A percentile compares a stretch with the other conserved stretches of the same genome.
phyloP scores from a whole-genome alignment of 441 rosid species.

The Gossypium trilobum region DNA sequence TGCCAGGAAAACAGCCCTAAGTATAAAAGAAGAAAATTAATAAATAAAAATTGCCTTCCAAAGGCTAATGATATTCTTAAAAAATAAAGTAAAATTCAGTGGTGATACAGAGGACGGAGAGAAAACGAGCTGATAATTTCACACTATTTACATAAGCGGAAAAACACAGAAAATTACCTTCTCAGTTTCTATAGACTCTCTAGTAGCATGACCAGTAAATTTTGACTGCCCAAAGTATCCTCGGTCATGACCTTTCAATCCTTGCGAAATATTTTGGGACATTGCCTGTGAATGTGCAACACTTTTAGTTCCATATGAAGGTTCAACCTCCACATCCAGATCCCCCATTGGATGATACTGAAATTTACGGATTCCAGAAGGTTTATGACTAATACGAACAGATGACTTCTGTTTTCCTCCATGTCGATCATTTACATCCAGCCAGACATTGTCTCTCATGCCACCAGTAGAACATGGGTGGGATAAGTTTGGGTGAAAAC shows the following conservation, averaged over 20 bases:
- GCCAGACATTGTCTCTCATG: conserved; percentile 32
- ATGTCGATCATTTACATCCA: conserved; percentile 37
- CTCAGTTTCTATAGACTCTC: conserved; percentile 30
- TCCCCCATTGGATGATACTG: conserved; percentile 91
- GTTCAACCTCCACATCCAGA: conserved; percentile 45
- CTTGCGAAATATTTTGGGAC: conserved; percentile 34
- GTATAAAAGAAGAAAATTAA: not conserved
- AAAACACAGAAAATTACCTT: conserved; percentile 31
- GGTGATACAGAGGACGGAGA: not conserved
- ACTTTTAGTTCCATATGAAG: conserved; percentile 31
- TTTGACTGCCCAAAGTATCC: conserved; percentile 37
- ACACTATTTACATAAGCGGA: not conserved
- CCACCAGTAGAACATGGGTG: conserved; percentile 25
- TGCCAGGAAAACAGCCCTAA: conserved; percentile 31
- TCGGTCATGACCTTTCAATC: conserved; percentile 29
- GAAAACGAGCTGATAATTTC: not conserved
- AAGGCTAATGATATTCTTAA: not conserved
- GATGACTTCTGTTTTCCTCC: conserved; percentile 45
- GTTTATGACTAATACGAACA: conserved; percentile 31
- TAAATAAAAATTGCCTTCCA: not conserved
- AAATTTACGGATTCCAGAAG: conserved; percentile 54
- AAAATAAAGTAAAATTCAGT: not conserved
- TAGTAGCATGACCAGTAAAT: conserved; percentile 31
- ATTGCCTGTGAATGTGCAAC: conserved; percentile 28
- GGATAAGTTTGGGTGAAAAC: conserved; percentile 26